Evolutionary conservation across 495 filamentous ascomycete species (phyloP), one percentile per base, ranked within the genome.

Genomic region (Sabuloglossum arenarium): DNA sequence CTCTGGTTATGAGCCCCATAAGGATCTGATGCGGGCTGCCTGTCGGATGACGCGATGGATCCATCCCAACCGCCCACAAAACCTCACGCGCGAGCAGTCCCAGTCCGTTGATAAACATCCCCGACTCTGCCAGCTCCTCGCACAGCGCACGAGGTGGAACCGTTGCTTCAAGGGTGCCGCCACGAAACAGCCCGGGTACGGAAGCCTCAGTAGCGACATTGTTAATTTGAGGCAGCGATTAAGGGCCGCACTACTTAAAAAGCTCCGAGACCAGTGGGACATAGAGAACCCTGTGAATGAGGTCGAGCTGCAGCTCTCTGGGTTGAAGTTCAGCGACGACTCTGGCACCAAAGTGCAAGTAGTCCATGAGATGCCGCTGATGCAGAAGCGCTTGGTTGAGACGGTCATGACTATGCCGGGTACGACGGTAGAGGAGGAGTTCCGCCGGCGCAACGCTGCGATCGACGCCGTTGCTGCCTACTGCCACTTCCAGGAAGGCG

Each of bases 391-490:
- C 60, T 25, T 31, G 30, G 30, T 31, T 31, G 10, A 31, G 30
- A 31, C 30, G 10, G 30, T 31, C 30, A 31, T 31, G 30, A 31
- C 10, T 10, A 31, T 31, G 30, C 30, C 30, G 10, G 30, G 30
- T 31, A 31, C 30, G 30, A 68, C 62, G 42, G 43, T 70, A 12
- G 63, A 67, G 54, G 65, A 66, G 56, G 66, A 70, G 57, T 59
- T 64, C 55, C 59, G 56, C 56, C 59, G 60, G 31, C 61, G 62
- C 25, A 68, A 63, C 16, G 61, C 61, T 56, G 61, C 61, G 24
- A 68, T 69, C 58, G 59, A 69, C 61, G 60, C 64, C 24, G 62
- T 69, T 32, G 61, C 64, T 60, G 59, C 59, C 55, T 69, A 69
- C 50, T 62, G 54, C 61, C 37, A 64, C 32, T 66, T 31, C 30